phyloP scores from a whole-genome alignment of 169 alveolate genomes.

The Cryptosporidium bovis region DNA sequence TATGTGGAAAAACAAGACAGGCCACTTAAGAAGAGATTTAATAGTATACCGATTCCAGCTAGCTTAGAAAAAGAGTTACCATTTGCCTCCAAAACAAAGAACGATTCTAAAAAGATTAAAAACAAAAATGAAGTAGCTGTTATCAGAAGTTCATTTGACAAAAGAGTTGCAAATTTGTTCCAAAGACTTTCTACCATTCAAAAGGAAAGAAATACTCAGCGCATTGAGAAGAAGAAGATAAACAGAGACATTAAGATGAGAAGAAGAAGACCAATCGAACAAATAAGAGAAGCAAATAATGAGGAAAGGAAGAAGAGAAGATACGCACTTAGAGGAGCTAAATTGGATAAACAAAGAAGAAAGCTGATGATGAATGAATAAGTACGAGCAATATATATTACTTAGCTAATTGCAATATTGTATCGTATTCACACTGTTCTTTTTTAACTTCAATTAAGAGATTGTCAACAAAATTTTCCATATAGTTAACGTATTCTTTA shows the following conservation, averaged over 20 bases:
- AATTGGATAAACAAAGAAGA: constrained; percentile 69
- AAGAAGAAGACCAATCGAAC: constrained; percentile 64
- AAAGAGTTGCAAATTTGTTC: constrained; percentile 68
- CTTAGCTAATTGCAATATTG: constrained; percentile 20
- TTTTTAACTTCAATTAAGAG: constrained; percentile 5
- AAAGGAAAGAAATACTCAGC: constrained; percentile 33
- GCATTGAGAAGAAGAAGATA: constrained; percentile 62
- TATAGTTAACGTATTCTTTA: constrained; percentile 10
- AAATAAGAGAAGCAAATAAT: constrained; percentile 69
- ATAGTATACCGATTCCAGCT: constrained; percentile 76
- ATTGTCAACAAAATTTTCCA: constrained; percentile 56
- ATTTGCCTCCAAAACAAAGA: constrained; percentile 73
- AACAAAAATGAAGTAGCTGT: constrained; percentile 64
- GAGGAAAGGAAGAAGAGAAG: constrained; percentile 73
- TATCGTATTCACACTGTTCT: constrained; percentile 52
- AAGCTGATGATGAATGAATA: constrained; percentile 59
- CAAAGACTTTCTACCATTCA: constrained; percentile 65
- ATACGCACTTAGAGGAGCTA: constrained; percentile 70
- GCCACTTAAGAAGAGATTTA: constrained; percentile 74
- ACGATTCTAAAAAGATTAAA: constrained; percentile 43
- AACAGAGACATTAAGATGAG: constrained; percentile 36
- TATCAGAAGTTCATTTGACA: constrained; percentile 65
- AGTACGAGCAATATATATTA: neutral
- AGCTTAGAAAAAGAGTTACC: constrained; percentile 75
- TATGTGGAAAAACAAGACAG: constrained; percentile 62